A percentile compares a stretch with the other conserved stretches of the same genome.
These are phyloP conservation scores for Fraxinus nigra DNA, from an alignment of 305 asterid genomes.

Conservation along the genomic window DNA sequence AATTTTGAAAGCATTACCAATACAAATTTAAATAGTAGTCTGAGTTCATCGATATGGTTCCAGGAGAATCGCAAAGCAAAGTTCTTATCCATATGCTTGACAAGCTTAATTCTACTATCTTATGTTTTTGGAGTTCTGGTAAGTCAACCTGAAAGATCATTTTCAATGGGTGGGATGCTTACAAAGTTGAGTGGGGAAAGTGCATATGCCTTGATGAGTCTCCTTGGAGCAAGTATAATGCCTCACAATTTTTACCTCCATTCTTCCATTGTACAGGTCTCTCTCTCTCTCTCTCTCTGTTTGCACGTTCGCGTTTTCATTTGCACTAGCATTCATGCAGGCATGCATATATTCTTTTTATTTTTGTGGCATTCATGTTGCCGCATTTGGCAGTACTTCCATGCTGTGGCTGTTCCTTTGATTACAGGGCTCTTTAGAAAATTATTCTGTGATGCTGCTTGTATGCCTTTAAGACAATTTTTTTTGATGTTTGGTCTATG, in stretches of 20 bases:
- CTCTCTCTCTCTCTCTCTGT: conserved; percentile 23
- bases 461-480: neutral
- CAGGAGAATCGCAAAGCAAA: conserved; percentile 72
- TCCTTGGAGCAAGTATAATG: conserved; percentile 90
- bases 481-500: neutral
- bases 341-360: neutral
- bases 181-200: conserved; percentile 76
- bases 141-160: conserved; percentile 61
- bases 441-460: neutral
- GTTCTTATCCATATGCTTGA: conserved; percentile 52
- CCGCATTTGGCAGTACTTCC: neutral
- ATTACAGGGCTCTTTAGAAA: neutral
- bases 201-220: conserved; percentile 79
- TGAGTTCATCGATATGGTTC: conserved; percentile 9
- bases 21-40: conserved; percentile 20
- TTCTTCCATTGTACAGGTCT: conserved; percentile 89
- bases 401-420: neutral
- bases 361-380: neutral
- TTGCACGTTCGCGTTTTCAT: neutral
- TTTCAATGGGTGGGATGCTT: conserved; percentile 55
- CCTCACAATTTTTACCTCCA: conserved; percentile 95
- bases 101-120: conserved; percentile 50
- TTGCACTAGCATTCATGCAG: neutral
- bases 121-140: conserved; percentile 65
- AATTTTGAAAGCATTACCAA: conserved; percentile 1